phyloP scores from a whole-genome alignment of 139 green algal species.

The Tetradesmus lagerheimii region DNA sequence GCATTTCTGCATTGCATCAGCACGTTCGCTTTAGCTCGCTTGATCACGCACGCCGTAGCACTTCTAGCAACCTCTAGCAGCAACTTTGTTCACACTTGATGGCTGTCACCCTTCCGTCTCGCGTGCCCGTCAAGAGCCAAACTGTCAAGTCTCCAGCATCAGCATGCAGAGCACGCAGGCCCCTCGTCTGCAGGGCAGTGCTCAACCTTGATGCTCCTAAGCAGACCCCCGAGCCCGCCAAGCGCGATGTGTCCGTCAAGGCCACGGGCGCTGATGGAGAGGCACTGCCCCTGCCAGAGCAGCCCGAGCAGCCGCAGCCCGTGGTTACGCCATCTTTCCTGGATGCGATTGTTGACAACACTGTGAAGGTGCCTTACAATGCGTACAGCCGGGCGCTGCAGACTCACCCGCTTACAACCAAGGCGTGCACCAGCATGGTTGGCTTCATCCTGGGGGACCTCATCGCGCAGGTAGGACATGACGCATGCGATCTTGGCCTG shows the following conservation, averaged over 20 bases:
- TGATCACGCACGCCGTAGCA: not conserved
- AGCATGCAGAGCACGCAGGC: slow-evolving; percentile 15
- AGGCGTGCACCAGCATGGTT: slow-evolving; percentile 67
- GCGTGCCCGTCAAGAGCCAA: not conserved
- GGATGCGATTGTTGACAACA: slow-evolving; percentile 27
- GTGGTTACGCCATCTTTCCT: not conserved
- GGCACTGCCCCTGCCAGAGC: slow-evolving; percentile 12
- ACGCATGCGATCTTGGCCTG: not conserved
- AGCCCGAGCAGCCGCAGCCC: not conserved
- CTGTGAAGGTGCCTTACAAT: slow-evolving; percentile 36
- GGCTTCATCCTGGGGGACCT: slow-evolving; percentile 79
- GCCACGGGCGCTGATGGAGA: slow-evolving; percentile 24
- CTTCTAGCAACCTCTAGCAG: not conserved
- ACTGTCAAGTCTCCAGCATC: not conserved
- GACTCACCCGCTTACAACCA: slow-evolving; percentile 65
- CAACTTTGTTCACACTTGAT: not conserved
- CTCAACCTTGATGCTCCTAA: slow-evolving; percentile 38
- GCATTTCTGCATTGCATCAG: not conserved
- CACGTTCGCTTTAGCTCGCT: not conserved
- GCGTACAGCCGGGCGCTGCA: slow-evolving; percentile 58
- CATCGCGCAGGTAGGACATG: slow-evolving; percentile 67
- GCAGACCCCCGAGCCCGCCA: not conserved
- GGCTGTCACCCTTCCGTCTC: not conserved
- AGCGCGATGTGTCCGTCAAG: slow-evolving; percentile 32
- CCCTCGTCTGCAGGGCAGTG: slow-evolving; percentile 12